A percentile compares a stretch with the other conserved stretches of the same genome.
phyloP scores from a whole-genome alignment of 2,329 filamentous ascomycete species.

The Teratosphaeria viscida region DNA sequence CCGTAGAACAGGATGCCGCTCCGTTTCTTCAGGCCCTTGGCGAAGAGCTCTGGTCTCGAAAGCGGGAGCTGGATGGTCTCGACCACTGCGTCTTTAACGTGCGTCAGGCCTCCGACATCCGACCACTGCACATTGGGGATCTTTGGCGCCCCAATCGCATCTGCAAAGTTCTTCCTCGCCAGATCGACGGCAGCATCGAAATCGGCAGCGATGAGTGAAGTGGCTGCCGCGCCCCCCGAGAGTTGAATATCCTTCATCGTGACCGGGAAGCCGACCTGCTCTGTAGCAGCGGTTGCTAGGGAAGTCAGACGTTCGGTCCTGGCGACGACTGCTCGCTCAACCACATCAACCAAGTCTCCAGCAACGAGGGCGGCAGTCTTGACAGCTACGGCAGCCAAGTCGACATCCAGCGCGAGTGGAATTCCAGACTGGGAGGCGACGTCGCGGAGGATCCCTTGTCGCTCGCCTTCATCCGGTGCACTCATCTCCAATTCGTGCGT shows the following conservation, averaged over 20 bases:
- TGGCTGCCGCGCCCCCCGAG: slow-evolving; percentile 69
- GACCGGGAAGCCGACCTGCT: slow-evolving; percentile 13
- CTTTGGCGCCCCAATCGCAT: slow-evolving; percentile 93
- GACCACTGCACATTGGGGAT: slow-evolving; percentile 96
- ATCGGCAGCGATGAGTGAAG: slow-evolving; percentile 69
- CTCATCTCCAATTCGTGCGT: slow-evolving; percentile 91
- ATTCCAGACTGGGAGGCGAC: slow-evolving; percentile 69
- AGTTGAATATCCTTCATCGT: slow-evolving; percentile 77
- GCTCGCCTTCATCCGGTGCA: slow-evolving; percentile 83
- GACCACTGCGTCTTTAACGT: slow-evolving; percentile 93
- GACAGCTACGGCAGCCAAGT: slow-evolving; percentile 73
- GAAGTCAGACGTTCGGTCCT: slow-evolving; percentile 64
- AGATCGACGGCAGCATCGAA: slow-evolving; percentile 91
- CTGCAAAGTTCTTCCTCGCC: slow-evolving; percentile 93
- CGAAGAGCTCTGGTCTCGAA: slow-evolving; percentile 84
- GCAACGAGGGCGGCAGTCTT: slow-evolving; percentile 95
- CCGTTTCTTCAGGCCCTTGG: slow-evolving; percentile 95
- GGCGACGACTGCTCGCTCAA: slow-evolving; percentile 76
- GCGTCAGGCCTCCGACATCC: slow-evolving; percentile 83
- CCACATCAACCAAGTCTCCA: slow-evolving; percentile 82
- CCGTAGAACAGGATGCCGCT: slow-evolving; percentile 90
- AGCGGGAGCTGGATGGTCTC: slow-evolving; percentile 93
- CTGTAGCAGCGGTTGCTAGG: slow-evolving; percentile 46
- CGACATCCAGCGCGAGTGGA: slow-evolving; percentile 70
- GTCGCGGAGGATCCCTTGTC: slow-evolving; percentile 73